Evolutionary conservation across 345 rosid genomes (phyloP), one percentile per base, ranked within the genome.

Genomic region (Alliaria petiolata): DNA sequence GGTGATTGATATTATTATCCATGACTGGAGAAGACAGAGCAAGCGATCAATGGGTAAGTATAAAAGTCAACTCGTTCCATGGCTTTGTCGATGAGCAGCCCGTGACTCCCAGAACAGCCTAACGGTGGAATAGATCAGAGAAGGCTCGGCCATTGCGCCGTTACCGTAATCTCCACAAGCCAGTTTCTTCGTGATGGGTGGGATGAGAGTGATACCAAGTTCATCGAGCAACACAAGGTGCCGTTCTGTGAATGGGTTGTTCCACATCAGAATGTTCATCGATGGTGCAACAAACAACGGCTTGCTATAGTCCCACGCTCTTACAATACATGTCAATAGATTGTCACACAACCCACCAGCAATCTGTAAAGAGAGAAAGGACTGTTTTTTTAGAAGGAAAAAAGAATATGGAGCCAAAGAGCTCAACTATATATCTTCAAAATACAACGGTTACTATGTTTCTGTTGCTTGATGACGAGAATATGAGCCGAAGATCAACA

Each of bases 331-430:
- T n/a, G 95, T 95, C 47, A 95, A 76, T 75, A 95, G 80, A 81
- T 89, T 95, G 73, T 91, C 99, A 72, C 97, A 85, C 13, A 91
- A 70, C 16, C 99, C 99, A n/a, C 95, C 95, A 42, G 97, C 99
- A 81, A 95, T 91, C 99, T 95, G 70, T 62, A 83, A 38, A 36
- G 28, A 45, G 14, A 58, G 6, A 15, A 68, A 7, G 1, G 1
- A 44, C 5, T 0, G 25, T 11, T 6, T 14, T 82, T 36, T 20
- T 13, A 64, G 69, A 22, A n/a, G n/a, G n/a, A n/a, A n/a, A n/a
- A n/a, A n/a, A 25, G 28, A 25, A 4, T 25, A 25, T 25, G 31
- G 5, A 28, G 31, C 31, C 31, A 28, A 28, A 25, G 28, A 25
- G 28, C 28, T 25, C 28, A 25, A 25, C 28, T 25, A 3, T 25